phyloP scores from a whole-genome alignment of 164 flowering plant species.

The Annona cherimola region DNA sequence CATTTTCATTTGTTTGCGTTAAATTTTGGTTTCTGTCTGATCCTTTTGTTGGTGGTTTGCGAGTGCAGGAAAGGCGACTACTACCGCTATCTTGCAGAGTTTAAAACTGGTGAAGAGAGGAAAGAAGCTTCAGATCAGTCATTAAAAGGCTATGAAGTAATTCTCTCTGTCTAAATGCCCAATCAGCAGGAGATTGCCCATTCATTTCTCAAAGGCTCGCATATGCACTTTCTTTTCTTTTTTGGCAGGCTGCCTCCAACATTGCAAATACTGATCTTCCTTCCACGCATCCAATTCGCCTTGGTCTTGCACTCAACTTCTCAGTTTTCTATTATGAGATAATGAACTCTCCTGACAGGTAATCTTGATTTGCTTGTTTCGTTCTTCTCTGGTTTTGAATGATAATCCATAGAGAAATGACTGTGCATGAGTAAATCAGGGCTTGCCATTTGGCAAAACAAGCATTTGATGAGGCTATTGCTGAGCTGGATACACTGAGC shows the following conservation, averaged over 20 bases:
- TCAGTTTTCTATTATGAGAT: constrained; percentile 25
- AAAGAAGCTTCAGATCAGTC: constrained; percentile 23
- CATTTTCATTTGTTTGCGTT: not conserved
- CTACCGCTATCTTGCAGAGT: constrained; percentile 24
- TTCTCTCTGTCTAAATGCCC: not conserved
- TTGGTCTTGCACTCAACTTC: constrained; percentile 23
- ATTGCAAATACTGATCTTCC: constrained; percentile 23
- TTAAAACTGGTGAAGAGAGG: constrained; percentile 17
- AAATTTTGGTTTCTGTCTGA: not conserved
- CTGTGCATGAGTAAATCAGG: constrained; percentile 3
- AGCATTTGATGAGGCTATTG: constrained; percentile 25
- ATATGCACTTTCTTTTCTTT: not conserved
- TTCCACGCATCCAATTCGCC: constrained; percentile 24
- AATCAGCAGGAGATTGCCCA: not conserved
- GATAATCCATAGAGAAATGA: not conserved
- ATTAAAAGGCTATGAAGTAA: constrained; percentile 18
- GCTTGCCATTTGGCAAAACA: constrained; percentile 28
- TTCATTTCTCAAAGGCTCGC: not conserved
- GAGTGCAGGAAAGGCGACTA: constrained; percentile 25
- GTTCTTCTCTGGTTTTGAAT: not conserved
- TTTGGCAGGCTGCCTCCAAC: constrained; percentile 20
- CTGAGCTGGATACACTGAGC: constrained; percentile 21
- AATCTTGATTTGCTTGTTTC: not conserved
- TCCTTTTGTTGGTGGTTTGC: not conserved
- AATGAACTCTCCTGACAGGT: constrained; percentile 24